Evolutionary conservation across 768 basidiomycete species (phyloP).

Genomic region (Agrocybe chaxingu): DNA sequence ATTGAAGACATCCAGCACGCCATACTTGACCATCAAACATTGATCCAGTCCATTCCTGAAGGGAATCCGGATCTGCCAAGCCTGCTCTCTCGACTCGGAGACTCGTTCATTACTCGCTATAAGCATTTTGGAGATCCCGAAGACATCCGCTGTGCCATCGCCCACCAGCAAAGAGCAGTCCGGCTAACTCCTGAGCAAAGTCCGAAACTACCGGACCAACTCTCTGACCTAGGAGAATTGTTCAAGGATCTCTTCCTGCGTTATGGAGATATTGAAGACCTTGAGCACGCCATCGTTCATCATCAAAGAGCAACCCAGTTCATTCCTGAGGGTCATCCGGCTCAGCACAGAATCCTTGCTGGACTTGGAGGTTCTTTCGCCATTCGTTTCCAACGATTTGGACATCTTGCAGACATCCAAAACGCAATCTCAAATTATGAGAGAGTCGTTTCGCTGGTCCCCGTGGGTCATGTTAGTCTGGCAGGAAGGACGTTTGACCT

Average conservation of each 20-base stretch:
- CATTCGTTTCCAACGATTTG: background rate
- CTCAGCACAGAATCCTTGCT: no score
- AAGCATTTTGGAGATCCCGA: background rate
- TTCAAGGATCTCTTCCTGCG: background rate
- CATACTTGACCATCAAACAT: background rate
- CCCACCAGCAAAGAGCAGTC: conserved; percentile 6
- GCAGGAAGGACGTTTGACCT: background rate
- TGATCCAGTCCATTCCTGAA: background rate
- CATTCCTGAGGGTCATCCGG: no score
- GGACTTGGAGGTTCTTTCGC: background rate
- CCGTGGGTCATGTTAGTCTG: background rate
- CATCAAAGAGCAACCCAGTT: conserved; percentile 4
- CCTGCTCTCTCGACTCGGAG: background rate
- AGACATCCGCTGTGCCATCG: conserved; percentile 14
- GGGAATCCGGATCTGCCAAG: background rate
- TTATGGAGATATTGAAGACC: background rate
- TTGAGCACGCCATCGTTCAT: conserved; percentile 3
- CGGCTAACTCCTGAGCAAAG: conserved; percentile 1
- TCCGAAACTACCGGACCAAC: background rate
- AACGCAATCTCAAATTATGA: background rate
- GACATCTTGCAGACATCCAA: background rate
- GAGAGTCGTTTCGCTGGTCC: background rate
- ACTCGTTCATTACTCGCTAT: conserved; percentile 3
- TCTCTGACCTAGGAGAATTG: conserved; percentile 1
- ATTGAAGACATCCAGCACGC: background rate